Base-by-base conservation (phyloP, 2,329 filamentous ascomycete species). In the Fusarium sp. region DNA sequence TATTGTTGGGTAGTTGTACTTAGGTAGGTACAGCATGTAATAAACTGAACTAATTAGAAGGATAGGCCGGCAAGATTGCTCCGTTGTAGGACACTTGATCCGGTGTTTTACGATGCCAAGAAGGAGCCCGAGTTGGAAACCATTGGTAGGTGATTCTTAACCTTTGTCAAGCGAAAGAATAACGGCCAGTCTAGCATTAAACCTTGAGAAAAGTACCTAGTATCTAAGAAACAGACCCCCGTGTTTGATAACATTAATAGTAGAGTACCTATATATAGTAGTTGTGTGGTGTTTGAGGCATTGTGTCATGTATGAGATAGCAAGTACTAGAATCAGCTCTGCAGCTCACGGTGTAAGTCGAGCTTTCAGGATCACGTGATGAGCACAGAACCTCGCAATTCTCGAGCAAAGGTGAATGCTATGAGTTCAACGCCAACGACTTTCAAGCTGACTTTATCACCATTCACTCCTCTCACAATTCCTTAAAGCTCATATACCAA, bases 281-380 rank as follows among this genome's bases (percentile, higher is more conserved):
- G 11, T 20, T 14, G 11, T 21, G 18, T 13, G 11, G 9, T 11
- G 20, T 10, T 14, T 9, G 10, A 9, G 13, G 11, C 15, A 14
- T 6, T 9, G 8, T 21, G 10, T 5, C 27, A 8, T 29, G 18
- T 18, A 10, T 20, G 14, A 8, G 17, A 14, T 21, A 15, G n/a
- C 11, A 10, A 21, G 18, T n/a, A 20, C 9, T 18, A 6, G 8
- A 50, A 21, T 21, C 15, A 14, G 18, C 21, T 33, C 21, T 9
- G n/a, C 27, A 27, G 33, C n/a, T 23, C 25, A 49, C 17, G n/a
- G 17, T 62, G 41, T 62, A 55, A 62, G 57, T 62, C 27, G 27
- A 52, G 36, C 42, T 42, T 15, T 8, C 5, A 18, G 4, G 14
- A 43, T 72, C 70, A 72, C 70, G 70, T 72, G 70, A 72, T 25